Base-by-base conservation (phyloP, 2,329 filamentous ascomycete species). In the Fusarium duplospermum region DNA sequence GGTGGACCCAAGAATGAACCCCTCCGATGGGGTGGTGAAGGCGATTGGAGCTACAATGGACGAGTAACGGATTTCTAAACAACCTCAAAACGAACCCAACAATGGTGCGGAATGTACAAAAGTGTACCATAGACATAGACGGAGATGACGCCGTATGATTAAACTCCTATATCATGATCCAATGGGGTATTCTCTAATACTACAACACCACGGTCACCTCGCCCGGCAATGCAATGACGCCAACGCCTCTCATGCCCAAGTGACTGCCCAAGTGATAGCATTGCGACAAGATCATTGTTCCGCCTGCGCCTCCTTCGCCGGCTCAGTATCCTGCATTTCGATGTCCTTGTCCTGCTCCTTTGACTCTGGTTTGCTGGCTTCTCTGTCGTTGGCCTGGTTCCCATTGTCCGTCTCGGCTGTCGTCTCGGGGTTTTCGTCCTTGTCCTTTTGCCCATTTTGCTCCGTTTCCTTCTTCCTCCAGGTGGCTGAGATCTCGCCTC, bases 1-100 rank as follows among this genome's bases (percentile, higher is more conserved):
- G 96, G 96, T 7, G 96, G 96, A 1, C 96, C 96, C 7, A 99
- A 98, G 91, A 98, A 97, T 80, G 96, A 99, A 84, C 96, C 96
- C 61, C 80, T 98, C 81, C 86, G 95, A 77, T 98, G 96, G 96
- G 95, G 95, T 0, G 86, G 88, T 20, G 81, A 79, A 0, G 92
- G 94, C 1, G 90, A 92, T 78, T 99, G 95, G 93, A 98, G 94
- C 82, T 99, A 94, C 83, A 98, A 98, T 83, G 96, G 96, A 56
- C 87, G 96, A 73, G 95, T 97, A 64, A 98, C 96, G 27, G 96
- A 99, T 84, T 99, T 99, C 70, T 91, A 76, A 59, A 63, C 10
- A 2, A 22, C 13, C 20, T 24, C 18, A 24, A 24, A 36, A 67
- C 29, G 9, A 18, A n/a, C 38, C 14, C 27, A 60, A 56, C 5